These are phyloP conservation scores for Alternaria longipes DNA, from an alignment of 2,329 filamentous ascomycete species.

Conservation along the genomic window DNA sequence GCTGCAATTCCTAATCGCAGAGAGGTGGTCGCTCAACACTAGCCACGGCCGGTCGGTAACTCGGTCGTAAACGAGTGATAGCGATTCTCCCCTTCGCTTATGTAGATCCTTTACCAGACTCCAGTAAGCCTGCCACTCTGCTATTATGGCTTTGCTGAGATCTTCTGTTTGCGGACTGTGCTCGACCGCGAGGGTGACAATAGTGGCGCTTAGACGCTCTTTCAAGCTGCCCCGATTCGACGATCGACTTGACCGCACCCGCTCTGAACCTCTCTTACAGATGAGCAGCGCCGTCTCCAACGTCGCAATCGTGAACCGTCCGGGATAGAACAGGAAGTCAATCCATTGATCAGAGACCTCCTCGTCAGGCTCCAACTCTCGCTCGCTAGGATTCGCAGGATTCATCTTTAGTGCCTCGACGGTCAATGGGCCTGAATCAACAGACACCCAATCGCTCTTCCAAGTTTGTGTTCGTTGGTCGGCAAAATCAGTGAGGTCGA, in stretches of 20 bases:
- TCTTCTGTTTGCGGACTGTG: constrained; percentile 77
- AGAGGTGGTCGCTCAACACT: constrained; percentile 81
- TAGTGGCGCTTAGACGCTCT: constrained; percentile 77
- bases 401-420: constrained; percentile 52
- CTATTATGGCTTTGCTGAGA: constrained; percentile 76
- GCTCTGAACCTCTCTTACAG: constrained; percentile 72
- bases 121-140: constrained; percentile 91
- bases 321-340: constrained; percentile 81
- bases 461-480: constrained; percentile 74
- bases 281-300: constrained; percentile 85
- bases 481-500: constrained; percentile 71
- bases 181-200: constrained; percentile 72
- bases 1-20: constrained; percentile 81
- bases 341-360: constrained; percentile 78
- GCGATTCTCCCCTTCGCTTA: constrained; percentile 81
- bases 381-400: constrained; percentile 51
- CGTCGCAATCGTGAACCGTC: constrained; percentile 79
- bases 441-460: constrained; percentile 62
- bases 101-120: constrained; percentile 86
- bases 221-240: constrained; percentile 66
- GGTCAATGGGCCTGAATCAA: constrained; percentile 54
- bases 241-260: constrained; percentile 20
- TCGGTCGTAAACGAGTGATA: constrained; percentile 79
- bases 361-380: constrained; percentile 39
- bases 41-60: constrained; percentile 80